Evolutionary conservation across 2,329 filamentous ascomycete genomes (phyloP).

Genomic region (Penicillium occitanis): DNA sequence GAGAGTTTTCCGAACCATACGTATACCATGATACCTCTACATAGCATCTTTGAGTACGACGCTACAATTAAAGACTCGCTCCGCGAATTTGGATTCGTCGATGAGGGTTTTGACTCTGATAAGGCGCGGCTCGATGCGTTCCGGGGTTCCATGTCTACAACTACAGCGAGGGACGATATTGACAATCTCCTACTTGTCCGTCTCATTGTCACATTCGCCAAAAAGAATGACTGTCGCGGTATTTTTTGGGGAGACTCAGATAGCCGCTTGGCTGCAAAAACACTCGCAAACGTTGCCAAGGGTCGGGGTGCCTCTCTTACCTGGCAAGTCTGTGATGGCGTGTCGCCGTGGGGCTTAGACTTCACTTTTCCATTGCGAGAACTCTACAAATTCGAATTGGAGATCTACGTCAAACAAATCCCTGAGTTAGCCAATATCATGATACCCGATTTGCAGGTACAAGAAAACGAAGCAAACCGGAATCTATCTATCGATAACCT

Average conservation of each 20-base stretch:
- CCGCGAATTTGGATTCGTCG: slow-evolving; percentile 32
- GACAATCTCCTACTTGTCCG: slow-evolving; percentile 68
- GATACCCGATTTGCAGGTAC: slow-evolving; percentile 41
- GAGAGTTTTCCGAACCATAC: slow-evolving; percentile 64
- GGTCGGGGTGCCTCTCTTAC: slow-evolving; percentile 82
- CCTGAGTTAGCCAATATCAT: slow-evolving; percentile 55
- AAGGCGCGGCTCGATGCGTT: slow-evolving; percentile 54
- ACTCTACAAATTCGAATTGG: slow-evolving; percentile 76
- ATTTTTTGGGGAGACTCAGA: slow-evolving; percentile 85
- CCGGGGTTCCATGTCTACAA: slow-evolving; percentile 64
- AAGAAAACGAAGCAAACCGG: slow-evolving; percentile 37
- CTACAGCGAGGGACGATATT: slow-evolving; percentile 75
- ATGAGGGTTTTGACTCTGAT: slow-evolving; percentile 34
- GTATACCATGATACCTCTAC: slow-evolving; percentile 64
- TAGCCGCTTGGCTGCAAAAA: slow-evolving; percentile 80
- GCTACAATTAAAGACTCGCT: slow-evolving; percentile 36
- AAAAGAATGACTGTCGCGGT: slow-evolving; percentile 61
- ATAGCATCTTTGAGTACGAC: slow-evolving; percentile 56
- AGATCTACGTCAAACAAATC: slow-evolving; percentile 60
- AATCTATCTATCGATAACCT: slow-evolving; percentile 88
- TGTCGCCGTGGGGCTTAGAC: slow-evolving; percentile 55
- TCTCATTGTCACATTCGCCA: slow-evolving; percentile 67
- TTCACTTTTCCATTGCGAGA: slow-evolving; percentile 84
- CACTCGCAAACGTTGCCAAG: slow-evolving; percentile 84
- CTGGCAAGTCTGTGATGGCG: slow-evolving; percentile 77